Percentiles rank a stretch among this genome's conserved stretches.
Conservation (phyloP, 2,329 filamentous ascomycete species). For the Colletotrichum higginsianum region DNA sequence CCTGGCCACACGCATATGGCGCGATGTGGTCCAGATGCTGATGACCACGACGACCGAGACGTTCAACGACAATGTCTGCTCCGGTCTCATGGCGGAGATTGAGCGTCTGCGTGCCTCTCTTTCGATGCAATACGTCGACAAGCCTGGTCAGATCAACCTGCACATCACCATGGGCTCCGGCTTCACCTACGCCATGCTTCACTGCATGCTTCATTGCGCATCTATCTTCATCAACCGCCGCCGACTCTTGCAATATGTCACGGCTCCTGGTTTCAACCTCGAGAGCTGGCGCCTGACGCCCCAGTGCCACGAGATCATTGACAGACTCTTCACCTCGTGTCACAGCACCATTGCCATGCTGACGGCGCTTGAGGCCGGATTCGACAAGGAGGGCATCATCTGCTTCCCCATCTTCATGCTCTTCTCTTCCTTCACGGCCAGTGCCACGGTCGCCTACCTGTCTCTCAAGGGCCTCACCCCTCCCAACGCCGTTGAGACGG, state of each 20-base stretch:
- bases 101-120: conserved; percentile 68
- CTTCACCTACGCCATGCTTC: conserved; percentile 74
- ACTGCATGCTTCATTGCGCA: conserved; percentile 73
- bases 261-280: conserved; percentile 64
- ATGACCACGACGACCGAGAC: conserved; percentile 66
- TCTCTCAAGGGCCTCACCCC: conserved; percentile 74
- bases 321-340: conserved; percentile 71
- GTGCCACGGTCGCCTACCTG: conserved; percentile 73
- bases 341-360: conserved; percentile 72
- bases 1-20: conserved; percentile 73
- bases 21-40: conserved; percentile 74
- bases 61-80: conserved; percentile 69
- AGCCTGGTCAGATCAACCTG: conserved; percentile 72
- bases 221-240: conserved; percentile 74
- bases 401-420: conserved; percentile 76
- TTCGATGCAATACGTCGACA: conserved; percentile 73
- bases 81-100: conserved; percentile 67
- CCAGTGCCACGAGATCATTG: conserved; percentile 67
- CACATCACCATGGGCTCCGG: conserved; percentile 77
- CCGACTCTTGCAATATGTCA: conserved; percentile 71
- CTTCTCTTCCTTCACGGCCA: conserved; percentile 73
- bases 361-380: conserved; percentile 68
- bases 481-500: conserved; percentile 69
- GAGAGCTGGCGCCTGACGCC: conserved; percentile 68
- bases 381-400: conserved; percentile 71